phyloP scores from a whole-genome alignment of 306 rosid genomes.

The Rubus idaeus region DNA sequence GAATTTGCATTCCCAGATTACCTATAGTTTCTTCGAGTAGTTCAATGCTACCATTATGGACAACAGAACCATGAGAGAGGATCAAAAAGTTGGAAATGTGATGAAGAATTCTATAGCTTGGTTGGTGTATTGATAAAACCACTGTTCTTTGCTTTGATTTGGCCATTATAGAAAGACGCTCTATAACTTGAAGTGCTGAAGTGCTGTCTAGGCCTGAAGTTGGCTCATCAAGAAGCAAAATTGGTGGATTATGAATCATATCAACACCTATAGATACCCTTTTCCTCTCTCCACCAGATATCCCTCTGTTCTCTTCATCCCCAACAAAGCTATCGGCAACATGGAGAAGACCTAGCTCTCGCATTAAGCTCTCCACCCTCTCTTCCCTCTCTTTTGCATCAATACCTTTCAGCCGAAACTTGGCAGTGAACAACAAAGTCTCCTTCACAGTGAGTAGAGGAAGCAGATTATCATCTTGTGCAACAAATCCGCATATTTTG shows the following conservation, averaged over 20 bases:
- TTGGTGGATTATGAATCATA: slow-evolving; percentile 74
- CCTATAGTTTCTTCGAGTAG: slow-evolving; percentile 55
- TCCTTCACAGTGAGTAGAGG: slow-evolving; percentile 88
- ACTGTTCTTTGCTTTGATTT: slow-evolving; percentile 60
- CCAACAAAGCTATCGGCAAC: slow-evolving; percentile 75
- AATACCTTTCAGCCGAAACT: slow-evolving; percentile 63
- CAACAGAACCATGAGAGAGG: slow-evolving; percentile 68
- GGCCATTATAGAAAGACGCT: slow-evolving; percentile 66
- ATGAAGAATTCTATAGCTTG: slow-evolving; percentile 77
- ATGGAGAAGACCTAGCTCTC: slow-evolving; percentile 75
- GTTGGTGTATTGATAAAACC: slow-evolving; percentile 84
- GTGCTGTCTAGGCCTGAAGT: slow-evolving; percentile 80
- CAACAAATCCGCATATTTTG: slow-evolving; percentile 74
- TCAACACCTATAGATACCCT: slow-evolving; percentile 89
- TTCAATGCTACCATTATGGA: slow-evolving; percentile 67
- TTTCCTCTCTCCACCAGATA: slow-evolving; percentile 85
- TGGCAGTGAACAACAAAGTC: slow-evolving; percentile 69
- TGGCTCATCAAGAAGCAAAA: slow-evolving; percentile 82
- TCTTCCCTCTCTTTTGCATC: slow-evolving; percentile 45
- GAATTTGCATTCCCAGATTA: slow-evolving; percentile 56
- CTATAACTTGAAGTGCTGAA: slow-evolving; percentile 60
- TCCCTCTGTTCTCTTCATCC: slow-evolving; percentile 80
- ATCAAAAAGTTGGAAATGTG: slow-evolving; percentile 68
- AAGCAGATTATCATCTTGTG: slow-evolving; percentile 82
- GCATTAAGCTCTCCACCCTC: slow-evolving; percentile 64